Conservation (phyloP, 225 moss, liverwort and hornwort species). For the Takakia lepidozioides region DNA sequence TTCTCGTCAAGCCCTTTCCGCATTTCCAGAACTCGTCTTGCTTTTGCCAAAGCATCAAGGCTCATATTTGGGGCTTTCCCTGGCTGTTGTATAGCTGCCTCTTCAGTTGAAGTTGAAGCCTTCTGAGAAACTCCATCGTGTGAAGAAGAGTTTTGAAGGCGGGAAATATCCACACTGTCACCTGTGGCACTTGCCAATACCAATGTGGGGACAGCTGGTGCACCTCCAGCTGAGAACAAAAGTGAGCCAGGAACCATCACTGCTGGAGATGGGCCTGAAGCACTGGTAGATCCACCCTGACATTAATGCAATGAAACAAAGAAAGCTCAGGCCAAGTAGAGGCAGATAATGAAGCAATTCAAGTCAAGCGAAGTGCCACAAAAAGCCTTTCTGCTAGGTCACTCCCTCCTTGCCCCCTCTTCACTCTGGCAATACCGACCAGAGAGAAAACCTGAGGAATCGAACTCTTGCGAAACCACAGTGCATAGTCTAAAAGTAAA, state of each 20-base stretch:
- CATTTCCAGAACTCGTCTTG: conserved; percentile 69
- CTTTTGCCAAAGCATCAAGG: conserved; percentile 75
- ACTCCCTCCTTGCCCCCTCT: conserved; percentile 29
- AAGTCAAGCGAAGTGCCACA: not conserved
- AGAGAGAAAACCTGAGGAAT: not conserved
- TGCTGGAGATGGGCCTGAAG: conserved; percentile 13
- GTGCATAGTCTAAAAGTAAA: too few species aligned
- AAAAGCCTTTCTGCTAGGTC: conserved; percentile 19
- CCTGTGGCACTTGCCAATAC: not conserved
- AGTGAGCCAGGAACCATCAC: conserved; percentile 10
- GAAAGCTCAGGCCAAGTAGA: too few species aligned
- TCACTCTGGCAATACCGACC: conserved; percentile 12
- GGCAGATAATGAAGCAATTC: too few species aligned
- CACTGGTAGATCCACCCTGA: conserved; percentile 23
- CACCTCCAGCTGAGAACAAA: conserved; percentile 5
- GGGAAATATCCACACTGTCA: conserved; percentile 9
- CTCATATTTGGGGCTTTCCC: conserved; percentile 18
- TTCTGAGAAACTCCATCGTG: conserved; percentile 14
- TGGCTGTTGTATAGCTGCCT: conserved; percentile 11
- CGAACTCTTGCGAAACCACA: too few species aligned
- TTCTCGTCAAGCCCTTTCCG: conserved; percentile 83
- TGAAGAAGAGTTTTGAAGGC: conserved; percentile 5
- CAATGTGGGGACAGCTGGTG: not conserved
- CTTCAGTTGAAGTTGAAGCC: conserved; percentile 12
- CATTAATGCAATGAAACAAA: too few species aligned